Base-by-base conservation (phyloP, 495 filamentous ascomycete genomes). In the Opeltia flavorubescens region DNA sequence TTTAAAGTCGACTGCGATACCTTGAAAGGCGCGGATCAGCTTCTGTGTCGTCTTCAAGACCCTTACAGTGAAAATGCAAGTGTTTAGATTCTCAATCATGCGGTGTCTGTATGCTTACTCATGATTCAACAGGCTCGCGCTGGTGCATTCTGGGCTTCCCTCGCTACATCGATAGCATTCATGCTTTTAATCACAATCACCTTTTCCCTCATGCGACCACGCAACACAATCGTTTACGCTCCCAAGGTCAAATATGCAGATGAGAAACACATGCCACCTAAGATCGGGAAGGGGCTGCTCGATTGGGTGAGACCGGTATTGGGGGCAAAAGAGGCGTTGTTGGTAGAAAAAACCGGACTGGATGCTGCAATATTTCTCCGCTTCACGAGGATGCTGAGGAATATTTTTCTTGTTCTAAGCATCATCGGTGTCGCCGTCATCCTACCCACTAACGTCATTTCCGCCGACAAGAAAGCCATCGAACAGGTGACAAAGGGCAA, bases 191-290 rank as follows among this genome's bases (percentile, higher is more conserved):
- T 94, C 51, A 74, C 84, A 45, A 54, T 94, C 46, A 63, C 76
- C 55, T 98, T 95, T 72, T 95, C 83, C 56, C 66, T 94, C 48
- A 70, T 98, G 39, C 83, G 93, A 50, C 91, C 93, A 4, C 86
- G 86, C 59, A 88, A 96, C 58, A 79, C 76, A 34, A 69, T 86
- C 53, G 87, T 96, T 34, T 98, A 98, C 62, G 89, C 93, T 4
- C 91, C 91, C 30, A 93, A 94, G 55, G 71, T 93, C 50, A 93
- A 91, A 56, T 81, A 94, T 70, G 86, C 84, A 52, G 87, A 98
- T 59, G 76, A 83, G 50, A 89, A 86, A 67, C 88, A 94, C 69
- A 72, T 84, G 20, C 91, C 91, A n/a, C 91, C 91, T n/a, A 77
- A 77, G 17, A 74, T 95, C 51, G 86, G 83, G 30, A 93, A 81